phyloP scores from a whole-genome alignment of 2,329 filamentous ascomycete genomes.

The Mollisiaceae sp. region DNA sequence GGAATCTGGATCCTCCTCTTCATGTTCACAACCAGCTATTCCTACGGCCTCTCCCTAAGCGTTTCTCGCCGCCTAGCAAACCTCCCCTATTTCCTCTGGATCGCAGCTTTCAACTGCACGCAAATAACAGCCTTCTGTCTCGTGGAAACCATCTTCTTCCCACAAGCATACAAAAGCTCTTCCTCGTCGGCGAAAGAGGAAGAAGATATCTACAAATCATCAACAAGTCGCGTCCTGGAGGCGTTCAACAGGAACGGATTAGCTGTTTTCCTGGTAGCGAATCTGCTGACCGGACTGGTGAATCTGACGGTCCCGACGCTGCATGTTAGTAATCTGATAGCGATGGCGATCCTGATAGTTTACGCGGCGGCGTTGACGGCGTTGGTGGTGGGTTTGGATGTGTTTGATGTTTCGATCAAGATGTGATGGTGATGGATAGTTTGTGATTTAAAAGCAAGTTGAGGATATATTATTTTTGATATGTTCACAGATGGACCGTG shows the following conservation, averaged over 20 bases:
- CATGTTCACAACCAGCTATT: conserved; percentile 68
- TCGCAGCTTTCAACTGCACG: conserved; percentile 86
- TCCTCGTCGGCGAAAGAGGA: conserved; percentile 59
- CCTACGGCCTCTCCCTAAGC: conserved; percentile 71
- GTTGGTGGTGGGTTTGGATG: conserved; percentile 70
- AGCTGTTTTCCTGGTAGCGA: conserved; percentile 83
- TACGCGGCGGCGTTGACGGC: conserved; percentile 74
- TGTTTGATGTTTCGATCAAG: conserved; percentile 72
- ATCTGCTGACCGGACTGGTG: conserved; percentile 85
- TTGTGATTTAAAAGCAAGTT: background rate
- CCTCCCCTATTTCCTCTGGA: conserved; percentile 91
- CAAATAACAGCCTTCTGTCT: conserved; percentile 80
- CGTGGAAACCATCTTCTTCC: conserved; percentile 81
- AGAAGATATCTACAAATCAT: conserved; percentile 64
- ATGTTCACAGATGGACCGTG: too few relatives aligned
- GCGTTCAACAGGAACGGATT: conserved; percentile 91
- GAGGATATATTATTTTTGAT: too few relatives aligned
- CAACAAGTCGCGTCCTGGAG: conserved; percentile 80
- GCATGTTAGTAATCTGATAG: conserved; percentile 64
- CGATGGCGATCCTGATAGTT: conserved; percentile 75
- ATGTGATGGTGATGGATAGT: conserved; percentile 49
- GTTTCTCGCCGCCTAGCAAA: conserved; percentile 93
- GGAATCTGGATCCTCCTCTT: conserved; percentile 74
- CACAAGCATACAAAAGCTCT: conserved; percentile 63
- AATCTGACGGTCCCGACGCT: conserved; percentile 88